Percentiles rank a stretch among this genome's conserved stretches.
These are phyloP conservation scores for Sporobolomyces pararoseus DNA, from an alignment of 768 basidiomycete genomes.

Conservation along the genomic window DNA sequence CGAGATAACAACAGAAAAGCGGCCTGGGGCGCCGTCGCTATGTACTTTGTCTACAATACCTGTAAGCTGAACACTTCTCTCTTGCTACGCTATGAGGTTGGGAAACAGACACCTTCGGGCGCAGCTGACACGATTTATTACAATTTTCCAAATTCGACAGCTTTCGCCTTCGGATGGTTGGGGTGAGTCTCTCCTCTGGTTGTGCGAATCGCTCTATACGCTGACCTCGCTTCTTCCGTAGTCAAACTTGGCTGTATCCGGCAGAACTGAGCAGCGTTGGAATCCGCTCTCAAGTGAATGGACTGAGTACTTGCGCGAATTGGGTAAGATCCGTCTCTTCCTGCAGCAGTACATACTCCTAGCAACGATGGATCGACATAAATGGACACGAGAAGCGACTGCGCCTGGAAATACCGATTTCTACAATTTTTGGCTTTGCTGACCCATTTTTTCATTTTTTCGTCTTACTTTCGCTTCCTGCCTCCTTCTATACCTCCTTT, in stretches of 20 bases:
- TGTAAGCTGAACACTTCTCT: no score
- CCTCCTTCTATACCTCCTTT: neutral
- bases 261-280: conserved; percentile 63
- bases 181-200: conserved; percentile 54
- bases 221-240: neutral
- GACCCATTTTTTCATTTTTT: neutral
- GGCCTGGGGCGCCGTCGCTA: conserved; percentile 12
- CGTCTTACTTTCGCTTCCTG: neutral
- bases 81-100: no score
- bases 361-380: no score
- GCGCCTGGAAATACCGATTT: no score
- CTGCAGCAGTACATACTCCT: no score
- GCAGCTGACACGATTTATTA: neutral
- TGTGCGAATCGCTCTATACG: no score
- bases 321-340: conserved; percentile 38
- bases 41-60: conserved; percentile 12
- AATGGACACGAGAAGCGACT: no score
- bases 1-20: neutral
- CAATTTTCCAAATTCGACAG: conserved; percentile 64
- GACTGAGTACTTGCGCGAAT: conserved; percentile 58
- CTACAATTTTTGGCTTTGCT: no score
- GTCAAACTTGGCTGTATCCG: conserved; percentile 55
- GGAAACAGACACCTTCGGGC: no score
- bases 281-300: conserved; percentile 64
- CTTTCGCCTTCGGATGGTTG: conserved; percentile 64